Conservation (phyloP, 1,139 yeast species). For the Candida sp. region DNA sequence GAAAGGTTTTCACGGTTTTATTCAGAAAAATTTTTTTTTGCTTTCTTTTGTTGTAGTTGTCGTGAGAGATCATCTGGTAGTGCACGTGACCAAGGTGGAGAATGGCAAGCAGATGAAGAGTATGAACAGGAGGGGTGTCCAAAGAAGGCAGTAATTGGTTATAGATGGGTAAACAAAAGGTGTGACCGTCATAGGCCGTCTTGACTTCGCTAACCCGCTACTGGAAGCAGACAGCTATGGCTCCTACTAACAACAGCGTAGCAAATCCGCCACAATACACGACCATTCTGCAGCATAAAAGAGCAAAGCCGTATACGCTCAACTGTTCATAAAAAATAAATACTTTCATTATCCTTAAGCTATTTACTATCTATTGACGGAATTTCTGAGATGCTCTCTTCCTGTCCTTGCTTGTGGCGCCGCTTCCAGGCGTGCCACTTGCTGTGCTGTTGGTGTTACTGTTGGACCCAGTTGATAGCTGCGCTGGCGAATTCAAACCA, state of each 20-base stretch:
- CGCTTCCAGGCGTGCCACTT: constrained; percentile 8
- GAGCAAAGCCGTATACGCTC: neutral
- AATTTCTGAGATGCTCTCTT: constrained; percentile 25
- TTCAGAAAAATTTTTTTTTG: constrained; percentile 3
- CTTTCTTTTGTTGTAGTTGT: constrained; percentile 1
- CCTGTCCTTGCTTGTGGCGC: constrained; percentile 17
- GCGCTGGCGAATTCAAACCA: constrained; percentile 11
- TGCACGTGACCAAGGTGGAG: neutral
- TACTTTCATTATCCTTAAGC: neutral
- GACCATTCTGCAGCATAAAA: no score
- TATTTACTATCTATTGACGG: constrained; percentile 1
- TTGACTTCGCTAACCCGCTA: no score
- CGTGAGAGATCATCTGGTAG: neutral
- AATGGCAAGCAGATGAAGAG: neutral
- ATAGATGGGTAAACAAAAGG: no score
- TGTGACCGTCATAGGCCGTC: no score
- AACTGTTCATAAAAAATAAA: neutral
- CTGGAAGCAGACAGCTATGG: no score
- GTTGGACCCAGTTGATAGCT: constrained; percentile 3
- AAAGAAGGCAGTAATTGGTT: no score
- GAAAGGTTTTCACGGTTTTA: no score
- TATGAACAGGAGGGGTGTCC: neutral
- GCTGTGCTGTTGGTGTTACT: neutral
- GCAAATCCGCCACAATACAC: neutral
- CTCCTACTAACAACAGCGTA: no score